A percentile compares a stretch with the other conserved stretches of the same genome.
Conservation (phyloP, 352 stramenopile species). For the Phytopythium litorale region DNA sequence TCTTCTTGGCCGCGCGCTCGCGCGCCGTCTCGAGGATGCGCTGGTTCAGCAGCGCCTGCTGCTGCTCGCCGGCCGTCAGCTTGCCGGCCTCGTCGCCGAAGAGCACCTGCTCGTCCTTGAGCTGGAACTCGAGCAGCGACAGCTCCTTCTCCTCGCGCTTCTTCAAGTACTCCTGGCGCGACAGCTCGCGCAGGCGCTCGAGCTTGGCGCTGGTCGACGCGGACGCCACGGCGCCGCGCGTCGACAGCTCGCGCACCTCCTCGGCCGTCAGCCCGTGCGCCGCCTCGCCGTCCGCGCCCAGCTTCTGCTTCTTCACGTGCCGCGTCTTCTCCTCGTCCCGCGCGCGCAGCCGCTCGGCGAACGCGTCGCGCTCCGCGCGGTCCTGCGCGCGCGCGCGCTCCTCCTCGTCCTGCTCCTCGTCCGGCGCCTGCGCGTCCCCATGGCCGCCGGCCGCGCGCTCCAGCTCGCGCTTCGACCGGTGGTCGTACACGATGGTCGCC, state of each 20-base stretch:
- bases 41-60: constrained; percentile 82
- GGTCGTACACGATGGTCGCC: constrained; percentile 34
- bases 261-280: constrained; percentile 48
- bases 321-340: constrained; percentile 75
- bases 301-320: constrained; percentile 45
- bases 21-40: constrained; percentile 90
- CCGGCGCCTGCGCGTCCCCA: not conserved
- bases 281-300: constrained; percentile 20
- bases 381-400: constrained; percentile 54
- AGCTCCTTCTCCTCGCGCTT: constrained; percentile 98
- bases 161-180: constrained; percentile 95
- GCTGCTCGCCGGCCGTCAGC: constrained; percentile 59
- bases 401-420: constrained; percentile 30
- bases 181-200: constrained; percentile 86
- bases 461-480: constrained; percentile 36
- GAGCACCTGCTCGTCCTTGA: constrained; percentile 74
- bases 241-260: constrained; percentile 84
- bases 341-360: constrained; percentile 70
- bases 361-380: constrained; percentile 74
- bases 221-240: constrained; percentile 60
- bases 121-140: constrained; percentile 86
- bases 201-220: constrained; percentile 52
- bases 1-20: constrained; percentile 35
- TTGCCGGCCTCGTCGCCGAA: constrained; percentile 82
- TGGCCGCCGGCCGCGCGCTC: constrained; percentile 14